phyloP scores from a whole-genome alignment of 805 yeast species.

The Starmerella floricola region DNA sequence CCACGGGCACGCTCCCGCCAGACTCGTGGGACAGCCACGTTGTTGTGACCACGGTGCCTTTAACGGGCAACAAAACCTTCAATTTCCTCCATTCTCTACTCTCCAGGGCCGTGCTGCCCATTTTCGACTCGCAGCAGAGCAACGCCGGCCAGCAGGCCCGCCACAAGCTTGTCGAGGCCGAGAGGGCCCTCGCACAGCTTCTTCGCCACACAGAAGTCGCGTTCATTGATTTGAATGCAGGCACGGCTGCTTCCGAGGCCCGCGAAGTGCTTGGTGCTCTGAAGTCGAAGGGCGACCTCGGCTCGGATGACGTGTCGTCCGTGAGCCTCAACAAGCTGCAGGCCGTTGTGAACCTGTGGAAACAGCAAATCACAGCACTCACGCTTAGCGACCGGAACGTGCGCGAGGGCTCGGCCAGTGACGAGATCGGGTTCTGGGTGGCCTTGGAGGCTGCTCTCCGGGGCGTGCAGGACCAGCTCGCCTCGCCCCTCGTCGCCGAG shows the following conservation, averaged over 20 bases:
- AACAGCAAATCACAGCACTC: constrained; percentile 45
- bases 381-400: constrained; percentile 45
- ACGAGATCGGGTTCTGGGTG: constrained; percentile 70
- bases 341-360: constrained; percentile 60
- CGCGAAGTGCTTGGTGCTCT: constrained; percentile 1
- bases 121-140: constrained; percentile 37
- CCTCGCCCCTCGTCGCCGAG: constrained; percentile 39
- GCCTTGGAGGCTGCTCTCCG: constrained; percentile 51
- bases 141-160: constrained; percentile 11
- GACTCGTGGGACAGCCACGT: constrained; percentile 11
- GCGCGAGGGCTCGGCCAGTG: constrained; percentile 44
- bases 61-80: constrained; percentile 6
- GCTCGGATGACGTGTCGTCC: background rate
- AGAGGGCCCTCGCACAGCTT: constrained; percentile 14
- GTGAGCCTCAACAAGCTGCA: constrained; percentile 59
- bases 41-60: constrained; percentile 9
- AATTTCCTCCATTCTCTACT: constrained; percentile 44
- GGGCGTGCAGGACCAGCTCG: constrained; percentile 47
- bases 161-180: constrained; percentile 18
- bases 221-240: constrained; percentile 11
- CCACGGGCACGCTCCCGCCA: constrained; percentile 3
- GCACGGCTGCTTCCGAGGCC: constrained; percentile 1
- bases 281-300: background rate
- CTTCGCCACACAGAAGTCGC: constrained; percentile 13
- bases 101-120: constrained; percentile 53